phyloP scores from a whole-genome alignment of 495 filamentous ascomycete species.

The Talaromyces ruber region DNA sequence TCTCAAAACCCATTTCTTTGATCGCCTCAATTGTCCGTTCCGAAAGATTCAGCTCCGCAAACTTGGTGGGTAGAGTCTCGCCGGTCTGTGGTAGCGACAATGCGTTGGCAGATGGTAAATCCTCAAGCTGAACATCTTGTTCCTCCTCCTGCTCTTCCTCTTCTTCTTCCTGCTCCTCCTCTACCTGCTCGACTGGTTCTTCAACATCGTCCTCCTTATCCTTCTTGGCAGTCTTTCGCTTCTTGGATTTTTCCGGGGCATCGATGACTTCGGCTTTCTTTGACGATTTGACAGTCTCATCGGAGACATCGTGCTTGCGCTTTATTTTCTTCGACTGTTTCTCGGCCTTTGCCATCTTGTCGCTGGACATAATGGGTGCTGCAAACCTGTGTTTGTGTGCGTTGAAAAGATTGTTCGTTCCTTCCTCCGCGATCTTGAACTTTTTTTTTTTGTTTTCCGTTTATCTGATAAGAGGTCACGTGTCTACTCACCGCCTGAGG shows the following conservation, averaged over 20 bases:
- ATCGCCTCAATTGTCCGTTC: conserved; percentile 84
- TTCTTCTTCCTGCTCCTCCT: not conserved
- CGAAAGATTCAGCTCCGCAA: conserved; percentile 77
- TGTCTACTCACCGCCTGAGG: not conserved
- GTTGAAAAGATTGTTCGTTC: not conserved
- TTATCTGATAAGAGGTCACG: not conserved
- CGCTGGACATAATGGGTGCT: conserved; percentile 2
- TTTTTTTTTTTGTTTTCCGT: not conserved
- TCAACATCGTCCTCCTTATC: not conserved
- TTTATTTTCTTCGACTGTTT: conserved; percentile 4
- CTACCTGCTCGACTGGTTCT: not conserved
- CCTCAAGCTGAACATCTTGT: conserved; percentile 17
- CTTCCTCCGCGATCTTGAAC: not conserved
- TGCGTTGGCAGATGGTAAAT: conserved; percentile 41
- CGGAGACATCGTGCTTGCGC: not conserved
- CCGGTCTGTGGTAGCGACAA: conserved; percentile 48
- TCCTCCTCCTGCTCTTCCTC: not conserved
- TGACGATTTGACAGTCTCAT: conserved; percentile 2
- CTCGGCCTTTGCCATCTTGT: conserved; percentile 3
- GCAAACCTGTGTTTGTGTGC: not conserved
- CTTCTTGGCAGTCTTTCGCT: conserved; percentile 3
- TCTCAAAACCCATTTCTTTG: conserved; percentile 82
- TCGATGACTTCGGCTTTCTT: not conserved
- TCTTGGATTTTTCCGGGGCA: not conserved
- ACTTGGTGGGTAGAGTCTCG: conserved; percentile 43